These are phyloP conservation scores for Cordyceps tenuipes DNA, from an alignment of 2,329 filamentous ascomycete species.

Conservation along the genomic window DNA sequence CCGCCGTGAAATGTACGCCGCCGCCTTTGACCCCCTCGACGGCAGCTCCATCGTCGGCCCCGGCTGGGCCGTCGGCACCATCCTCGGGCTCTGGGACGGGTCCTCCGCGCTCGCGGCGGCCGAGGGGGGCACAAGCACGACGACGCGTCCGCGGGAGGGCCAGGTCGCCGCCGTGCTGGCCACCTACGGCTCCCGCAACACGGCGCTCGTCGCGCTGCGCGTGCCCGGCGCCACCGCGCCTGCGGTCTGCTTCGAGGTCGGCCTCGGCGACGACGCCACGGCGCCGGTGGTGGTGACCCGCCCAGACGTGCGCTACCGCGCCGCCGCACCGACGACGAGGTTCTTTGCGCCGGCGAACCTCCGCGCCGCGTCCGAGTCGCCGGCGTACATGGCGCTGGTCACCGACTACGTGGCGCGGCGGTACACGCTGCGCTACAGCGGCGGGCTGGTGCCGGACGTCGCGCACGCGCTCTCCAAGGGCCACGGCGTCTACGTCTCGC, in stretches of 20 bases:
- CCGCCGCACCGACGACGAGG: constrained; percentile 38
- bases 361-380: constrained; percentile 44
- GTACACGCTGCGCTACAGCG: constrained; percentile 53
- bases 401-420: constrained; percentile 39
- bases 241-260: constrained; percentile 43
- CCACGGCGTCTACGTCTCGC: constrained; percentile 52
- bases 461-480: constrained; percentile 52
- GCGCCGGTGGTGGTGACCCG: constrained; percentile 33
- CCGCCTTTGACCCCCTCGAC: constrained; percentile 57
- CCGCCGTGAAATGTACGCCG: constrained; percentile 5
- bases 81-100: constrained; percentile 52
- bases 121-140: too few species aligned
- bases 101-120: constrained; percentile 32
- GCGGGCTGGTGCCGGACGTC: constrained; percentile 53
- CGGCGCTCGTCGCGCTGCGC: constrained; percentile 46
- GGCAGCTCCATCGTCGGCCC: constrained; percentile 52
- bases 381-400: constrained; percentile 41
- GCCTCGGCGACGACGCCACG: constrained; percentile 23
- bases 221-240: constrained; percentile 26
- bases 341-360: constrained; percentile 58
- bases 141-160: constrained; percentile 26
- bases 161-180: constrained; percentile 45
- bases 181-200: constrained; percentile 47
- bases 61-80: constrained; percentile 52
- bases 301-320: constrained; percentile 28